Base-by-base conservation (phyloP, 129 eudicot genomes). In the Flaveria sonorensis region DNA sequence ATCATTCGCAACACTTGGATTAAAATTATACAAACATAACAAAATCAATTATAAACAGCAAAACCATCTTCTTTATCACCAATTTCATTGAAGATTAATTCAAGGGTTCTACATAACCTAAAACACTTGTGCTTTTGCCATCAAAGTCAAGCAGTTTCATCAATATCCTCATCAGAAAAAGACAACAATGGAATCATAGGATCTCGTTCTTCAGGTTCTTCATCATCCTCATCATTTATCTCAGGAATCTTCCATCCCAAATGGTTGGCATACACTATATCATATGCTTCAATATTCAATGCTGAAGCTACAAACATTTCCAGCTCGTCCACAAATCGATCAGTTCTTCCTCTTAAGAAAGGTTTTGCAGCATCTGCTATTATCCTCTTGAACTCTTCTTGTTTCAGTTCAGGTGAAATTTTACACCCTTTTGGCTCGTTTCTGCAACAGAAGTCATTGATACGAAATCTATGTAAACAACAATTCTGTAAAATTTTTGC, bases 221-320 rank as follows among this genome's bases (percentile, higher is more conserved):
- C 87, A 5, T 51, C 82, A 0, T 84, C 88, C 18, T 73, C 83
- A 6, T 18, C 28, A 59, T 60, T 51, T 69, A 80, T 80, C 71
- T 79, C 91, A 16, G 80, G 77, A 57, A 76, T 36, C 60, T 80
- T 84, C 92, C 95, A 87, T 53, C 98, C 96, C 78, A 93, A 75
- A 81, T 87, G 88, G 72, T 68, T 81, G 23, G 76, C 65, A 72
- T 88, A 93, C 55, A 80, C 86, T 82, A 77, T 83, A 81, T 90
- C 97, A 51, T 88, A 93, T 11, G 95, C 96, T 47, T 90, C 91
- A 16, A 93, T 82, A 45, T 70, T 90, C 57, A 90, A 78, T 45
- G 87, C 92, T 2, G 97, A 88, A 57, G 95, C 95, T 39, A 93
- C 55, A 88, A 93, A 93, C 23, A 88, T 61, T 75, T 93, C 97